Conservation (phyloP, 257 asterid species). For the Salvia rosmarinus region DNA sequence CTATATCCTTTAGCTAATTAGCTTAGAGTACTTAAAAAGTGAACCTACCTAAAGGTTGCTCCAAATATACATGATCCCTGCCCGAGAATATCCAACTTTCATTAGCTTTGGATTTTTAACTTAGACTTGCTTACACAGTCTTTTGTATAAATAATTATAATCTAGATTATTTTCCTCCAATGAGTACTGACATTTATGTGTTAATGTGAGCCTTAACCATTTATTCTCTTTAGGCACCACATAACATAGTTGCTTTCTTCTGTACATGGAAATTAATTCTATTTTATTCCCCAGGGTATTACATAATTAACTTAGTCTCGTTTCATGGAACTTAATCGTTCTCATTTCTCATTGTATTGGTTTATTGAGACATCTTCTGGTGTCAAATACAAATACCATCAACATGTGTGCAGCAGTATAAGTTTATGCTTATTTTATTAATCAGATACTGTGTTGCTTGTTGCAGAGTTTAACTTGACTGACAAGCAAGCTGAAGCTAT, state of each 20-base stretch:
- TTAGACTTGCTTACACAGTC: neutral
- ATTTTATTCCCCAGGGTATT: neutral
- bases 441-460: constrained; percentile 24
- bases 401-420: neutral
- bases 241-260: neutral
- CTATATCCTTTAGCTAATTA: constrained; percentile 6
- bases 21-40: constrained; percentile 15
- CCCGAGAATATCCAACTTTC: neutral
- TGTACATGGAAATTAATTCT: neutral
- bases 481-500: constrained; percentile 97
- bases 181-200: neutral
- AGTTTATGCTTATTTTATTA: neutral
- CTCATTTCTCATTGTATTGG: neutral
- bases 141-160: neutral
- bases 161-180: neutral
- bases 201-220: neutral
- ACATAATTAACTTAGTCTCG: neutral
- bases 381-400: constrained; percentile 21
- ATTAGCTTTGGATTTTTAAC: neutral
- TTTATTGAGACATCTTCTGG: neutral
- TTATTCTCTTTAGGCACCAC: neutral
- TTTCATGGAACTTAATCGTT: constrained; percentile 15
- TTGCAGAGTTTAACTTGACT: constrained; percentile 75
- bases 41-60: neutral
- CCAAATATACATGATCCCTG: neutral